Conservation (phyloP, 495 filamentous ascomycete species). For the Hypoxylon lenormandii region DNA sequence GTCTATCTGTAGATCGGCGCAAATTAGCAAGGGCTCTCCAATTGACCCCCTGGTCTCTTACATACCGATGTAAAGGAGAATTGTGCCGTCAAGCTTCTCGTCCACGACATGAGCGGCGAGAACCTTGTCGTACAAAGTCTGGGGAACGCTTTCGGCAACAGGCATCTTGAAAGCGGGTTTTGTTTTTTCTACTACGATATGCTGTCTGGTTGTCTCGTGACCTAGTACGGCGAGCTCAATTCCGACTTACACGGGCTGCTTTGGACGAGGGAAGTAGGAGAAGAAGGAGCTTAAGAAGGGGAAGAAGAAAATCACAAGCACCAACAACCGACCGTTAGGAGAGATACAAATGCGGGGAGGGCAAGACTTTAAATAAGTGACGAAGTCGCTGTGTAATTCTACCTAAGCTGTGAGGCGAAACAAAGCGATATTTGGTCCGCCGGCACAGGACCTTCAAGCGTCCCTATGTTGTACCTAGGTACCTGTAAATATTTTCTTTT, state of each 20-base stretch:
- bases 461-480: constrained; percentile 23
- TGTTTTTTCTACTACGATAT: constrained; percentile 8
- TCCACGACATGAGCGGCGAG: constrained; percentile 92
- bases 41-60: constrained; percentile 10
- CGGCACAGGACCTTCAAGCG: constrained; percentile 26
- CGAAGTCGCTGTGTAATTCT: too few relatives aligned
- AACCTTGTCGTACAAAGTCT: constrained; percentile 98
- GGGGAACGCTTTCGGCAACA: constrained; percentile 76
- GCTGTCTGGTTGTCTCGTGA: constrained; percentile 30
- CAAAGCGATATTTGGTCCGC: constrained; percentile 14
- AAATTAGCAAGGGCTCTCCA: constrained; percentile 29
- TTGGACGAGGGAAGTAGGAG: constrained; percentile 1
- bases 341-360: constrained; percentile 43
- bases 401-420: constrained; percentile 4
- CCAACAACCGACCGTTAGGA: constrained; percentile 12
- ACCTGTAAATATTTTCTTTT: constrained; percentile 8
- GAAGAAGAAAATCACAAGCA: not conserved
- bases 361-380: constrained; percentile 33
- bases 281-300: not conserved
- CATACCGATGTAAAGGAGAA: constrained; percentile 90
- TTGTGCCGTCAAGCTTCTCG: constrained; percentile 89
- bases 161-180: constrained; percentile 72
- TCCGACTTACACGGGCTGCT: not conserved
- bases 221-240: constrained; percentile 10
- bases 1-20: constrained; percentile 70